Percentiles rank a stretch among this genome's conserved stretches.
Evolutionary conservation across 1,284 basidiomycete genomes (phyloP).

Genomic region (Rhodotorula sp.): DNA sequence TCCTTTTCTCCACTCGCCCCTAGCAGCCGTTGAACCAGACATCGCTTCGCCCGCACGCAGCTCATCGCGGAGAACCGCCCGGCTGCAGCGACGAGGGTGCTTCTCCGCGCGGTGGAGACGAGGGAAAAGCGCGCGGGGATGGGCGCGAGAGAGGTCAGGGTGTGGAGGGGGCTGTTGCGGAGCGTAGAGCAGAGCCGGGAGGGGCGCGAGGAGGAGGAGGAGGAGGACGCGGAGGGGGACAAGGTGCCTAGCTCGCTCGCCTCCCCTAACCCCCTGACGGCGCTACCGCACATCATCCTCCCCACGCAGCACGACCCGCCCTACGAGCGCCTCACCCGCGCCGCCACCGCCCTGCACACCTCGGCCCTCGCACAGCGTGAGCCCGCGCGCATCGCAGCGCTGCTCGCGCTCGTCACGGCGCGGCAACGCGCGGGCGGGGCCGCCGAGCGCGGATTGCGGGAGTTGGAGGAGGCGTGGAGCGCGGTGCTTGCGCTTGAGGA

Average conservation of each 20-base stretch:
- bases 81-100: not conserved
- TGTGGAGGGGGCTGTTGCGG: conserved; percentile 7
- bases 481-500: conserved; percentile 5
- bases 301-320: not conserved
- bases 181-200: not conserved
- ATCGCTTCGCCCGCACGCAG: not conserved
- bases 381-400: not conserved
- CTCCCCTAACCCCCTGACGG: not conserved
- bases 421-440: conserved; percentile 1
- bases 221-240: not conserved
- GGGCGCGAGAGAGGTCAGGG: conserved; percentile 1
- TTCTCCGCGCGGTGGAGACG: conserved; percentile 13
- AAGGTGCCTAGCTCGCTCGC: not conserved
- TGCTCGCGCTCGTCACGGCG: conserved; percentile 4
- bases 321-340: not conserved
- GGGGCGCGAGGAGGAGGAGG: not conserved
- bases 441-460: conserved; percentile 18
- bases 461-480: conserved; percentile 23
- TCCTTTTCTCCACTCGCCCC: not conserved
- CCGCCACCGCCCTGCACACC: not conserved
- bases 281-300: not conserved
- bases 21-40: too few relatives aligned
- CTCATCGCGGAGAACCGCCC: not conserved
- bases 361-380: not conserved
- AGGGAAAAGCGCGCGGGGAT: conserved; percentile 5